Evolutionary conservation across 108 stramenopile genomes (phyloP).

Genomic region (Pseudonitzschia pungens): DNA sequence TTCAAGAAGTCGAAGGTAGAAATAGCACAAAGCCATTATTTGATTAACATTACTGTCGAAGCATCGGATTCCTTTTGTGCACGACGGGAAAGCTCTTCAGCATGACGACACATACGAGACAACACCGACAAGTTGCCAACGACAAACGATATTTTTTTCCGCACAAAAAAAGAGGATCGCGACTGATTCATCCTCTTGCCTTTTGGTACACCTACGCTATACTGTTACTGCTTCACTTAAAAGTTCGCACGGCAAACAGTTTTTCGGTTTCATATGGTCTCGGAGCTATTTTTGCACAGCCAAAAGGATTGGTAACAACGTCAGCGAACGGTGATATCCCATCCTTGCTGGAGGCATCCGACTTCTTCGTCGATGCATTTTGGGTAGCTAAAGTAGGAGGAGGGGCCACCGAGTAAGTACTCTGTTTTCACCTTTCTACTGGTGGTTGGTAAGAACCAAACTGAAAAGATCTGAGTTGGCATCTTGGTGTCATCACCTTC

Average conservation of each 20-base stretch:
- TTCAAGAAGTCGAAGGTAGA: too few relatives aligned
- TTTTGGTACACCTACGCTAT: not conserved
- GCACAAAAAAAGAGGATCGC: not conserved
- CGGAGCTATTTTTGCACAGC: constrained; percentile 38
- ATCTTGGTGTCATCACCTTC: not conserved
- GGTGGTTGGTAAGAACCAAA: not conserved
- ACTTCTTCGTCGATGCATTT: constrained; percentile 82
- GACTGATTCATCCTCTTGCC: not conserved
- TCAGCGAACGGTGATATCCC: constrained; percentile 34
- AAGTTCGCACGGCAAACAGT: not conserved
- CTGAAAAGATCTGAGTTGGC: not conserved
- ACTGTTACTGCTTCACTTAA: not conserved
- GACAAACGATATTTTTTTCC: not conserved
- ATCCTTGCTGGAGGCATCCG: constrained; percentile 46
- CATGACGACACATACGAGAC: not conserved
- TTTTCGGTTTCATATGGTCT: constrained; percentile 27
- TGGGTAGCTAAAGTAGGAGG: constrained; percentile 81
- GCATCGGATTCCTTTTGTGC: not conserved
- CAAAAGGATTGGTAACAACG: constrained; percentile 26
- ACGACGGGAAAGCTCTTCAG: not conserved
- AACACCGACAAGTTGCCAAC: not conserved
- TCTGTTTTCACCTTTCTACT: not conserved
- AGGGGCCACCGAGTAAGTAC: constrained; percentile 31
- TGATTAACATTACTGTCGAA: not conserved
- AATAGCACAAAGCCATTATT: too few relatives aligned